These are phyloP conservation scores for Pseudevernia furfuracea DNA, from an alignment of 495 filamentous ascomycete genomes.

Conservation along the genomic window DNA sequence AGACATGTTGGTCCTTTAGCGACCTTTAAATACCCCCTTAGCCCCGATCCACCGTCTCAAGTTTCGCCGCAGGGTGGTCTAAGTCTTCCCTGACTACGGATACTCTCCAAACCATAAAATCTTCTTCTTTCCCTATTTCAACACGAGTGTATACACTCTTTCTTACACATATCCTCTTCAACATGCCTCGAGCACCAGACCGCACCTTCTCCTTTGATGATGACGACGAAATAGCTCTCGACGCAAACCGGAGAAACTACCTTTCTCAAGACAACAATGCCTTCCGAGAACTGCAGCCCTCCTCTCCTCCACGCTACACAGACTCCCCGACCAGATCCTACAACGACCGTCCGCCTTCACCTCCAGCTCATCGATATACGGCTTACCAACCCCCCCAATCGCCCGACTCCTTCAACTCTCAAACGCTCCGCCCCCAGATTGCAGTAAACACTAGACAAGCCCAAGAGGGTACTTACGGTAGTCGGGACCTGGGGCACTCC, in stretches of 20 bases:
- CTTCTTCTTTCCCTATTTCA: neutral
- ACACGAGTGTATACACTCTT: neutral
- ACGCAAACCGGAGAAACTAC: conserved; percentile 19
- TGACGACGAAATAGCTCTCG: conserved; percentile 19
- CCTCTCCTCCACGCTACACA: conserved; percentile 23
- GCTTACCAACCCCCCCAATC: conserved; percentile 20
- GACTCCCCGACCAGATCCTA: conserved; percentile 26
- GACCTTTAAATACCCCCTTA: neutral
- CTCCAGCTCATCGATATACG: conserved; percentile 17
- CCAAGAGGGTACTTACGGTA: conserved; percentile 20
- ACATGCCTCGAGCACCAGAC: conserved; percentile 14
- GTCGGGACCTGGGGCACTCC: conserved; percentile 26
- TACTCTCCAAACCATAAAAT: neutral
- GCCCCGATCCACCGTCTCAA: neutral
- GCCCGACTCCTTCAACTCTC: conserved; percentile 23
- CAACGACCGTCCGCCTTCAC: conserved; percentile 23
- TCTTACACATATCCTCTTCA: neutral
- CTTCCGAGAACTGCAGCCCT: conserved; percentile 26
- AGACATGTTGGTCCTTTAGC: neutral
- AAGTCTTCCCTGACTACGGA: no score
- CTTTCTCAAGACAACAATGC: conserved; percentile 16
- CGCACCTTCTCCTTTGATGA: conserved; percentile 28
- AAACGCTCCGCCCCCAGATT: conserved; percentile 13
- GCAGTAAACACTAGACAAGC: conserved; percentile 18
- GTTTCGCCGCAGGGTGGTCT: neutral